Conservation (phyloP, 768 basidiomycete genomes). For the Inosperma sp. region DNA sequence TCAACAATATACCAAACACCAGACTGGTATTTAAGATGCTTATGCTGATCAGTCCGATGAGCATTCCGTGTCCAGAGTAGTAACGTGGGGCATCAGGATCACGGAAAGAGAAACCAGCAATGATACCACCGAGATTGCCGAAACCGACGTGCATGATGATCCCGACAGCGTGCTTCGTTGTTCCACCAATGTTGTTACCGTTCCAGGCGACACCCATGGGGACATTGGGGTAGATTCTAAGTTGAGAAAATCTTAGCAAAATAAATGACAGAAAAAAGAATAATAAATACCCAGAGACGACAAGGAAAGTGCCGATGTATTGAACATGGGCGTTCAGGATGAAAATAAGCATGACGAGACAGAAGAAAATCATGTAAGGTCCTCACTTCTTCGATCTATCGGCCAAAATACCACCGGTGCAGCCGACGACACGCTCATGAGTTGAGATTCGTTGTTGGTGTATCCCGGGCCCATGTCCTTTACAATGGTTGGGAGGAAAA, state of each 20-base stretch:
- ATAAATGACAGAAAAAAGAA: background rate
- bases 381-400: slow-evolving; percentile 25
- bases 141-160: slow-evolving; percentile 32
- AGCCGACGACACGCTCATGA: slow-evolving; percentile 29
- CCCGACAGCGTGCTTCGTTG: slow-evolving; percentile 31
- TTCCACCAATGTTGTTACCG: too few species aligned
- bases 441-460: slow-evolving; percentile 25
- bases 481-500: slow-evolving; percentile 30
- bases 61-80: slow-evolving; percentile 27
- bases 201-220: slow-evolving; percentile 29
- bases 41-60: slow-evolving; percentile 27
- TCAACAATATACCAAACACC: too few species aligned
- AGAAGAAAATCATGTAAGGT: slow-evolving; percentile 26
- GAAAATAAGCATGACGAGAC: slow-evolving; percentile 23
- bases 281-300: slow-evolving; percentile 24
- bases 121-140: slow-evolving; percentile 28
- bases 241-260: slow-evolving; percentile 1
- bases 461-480: slow-evolving; percentile 27
- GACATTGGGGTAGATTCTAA: slow-evolving; percentile 29
- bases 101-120: slow-evolving; percentile 27
- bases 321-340: slow-evolving; percentile 24
- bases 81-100: slow-evolving; percentile 25
- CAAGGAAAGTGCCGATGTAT: slow-evolving; percentile 28
- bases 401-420: slow-evolving; percentile 20
- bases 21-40: too few species aligned